phyloP scores from a whole-genome alignment of 768 basidiomycete species.

The Panellus pusillus region DNA sequence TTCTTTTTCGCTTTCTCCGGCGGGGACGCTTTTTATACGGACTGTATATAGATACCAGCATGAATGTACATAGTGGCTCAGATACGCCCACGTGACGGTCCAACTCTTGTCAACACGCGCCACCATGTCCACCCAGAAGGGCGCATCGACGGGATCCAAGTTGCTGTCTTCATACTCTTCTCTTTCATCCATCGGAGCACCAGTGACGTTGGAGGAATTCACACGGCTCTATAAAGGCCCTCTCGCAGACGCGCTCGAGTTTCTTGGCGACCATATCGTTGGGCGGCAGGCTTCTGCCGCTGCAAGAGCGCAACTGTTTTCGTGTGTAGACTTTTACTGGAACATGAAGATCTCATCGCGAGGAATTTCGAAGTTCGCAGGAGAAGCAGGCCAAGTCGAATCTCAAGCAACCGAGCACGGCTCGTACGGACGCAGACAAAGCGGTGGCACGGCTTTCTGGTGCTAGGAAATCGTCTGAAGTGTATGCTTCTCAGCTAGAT shows the following conservation, averaged over 20 bases:
- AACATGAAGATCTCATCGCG: too few relatives aligned
- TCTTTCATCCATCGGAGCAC: constrained; percentile 15
- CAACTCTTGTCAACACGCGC: neutral
- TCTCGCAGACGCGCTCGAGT: constrained; percentile 16
- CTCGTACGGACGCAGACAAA: constrained; percentile 13
- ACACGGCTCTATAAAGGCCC: constrained; percentile 12
- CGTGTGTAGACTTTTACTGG: neutral
- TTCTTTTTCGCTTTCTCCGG: too few relatives aligned
- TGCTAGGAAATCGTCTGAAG: constrained; percentile 8
- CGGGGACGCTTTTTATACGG: too few relatives aligned
- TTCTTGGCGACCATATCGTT: constrained; percentile 19
- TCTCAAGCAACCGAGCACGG: constrained; percentile 17
- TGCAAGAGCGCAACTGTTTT: neutral
- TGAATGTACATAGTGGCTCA: too few relatives aligned
- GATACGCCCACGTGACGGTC: neutral
- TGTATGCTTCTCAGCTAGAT: constrained; percentile 4
- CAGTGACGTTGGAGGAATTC: constrained; percentile 19
- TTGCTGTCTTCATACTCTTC: constrained; percentile 1
- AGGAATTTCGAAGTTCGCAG: neutral
- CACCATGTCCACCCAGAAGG: neutral
- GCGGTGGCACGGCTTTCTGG: constrained; percentile 11
- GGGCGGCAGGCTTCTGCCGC: constrained; percentile 10
- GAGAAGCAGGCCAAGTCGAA: constrained; percentile 7
- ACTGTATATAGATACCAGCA: too few relatives aligned
- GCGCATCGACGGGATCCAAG: too few relatives aligned